phyloP scores from a whole-genome alignment of 208 protist genomes.

The Porcisia deanei region DNA sequence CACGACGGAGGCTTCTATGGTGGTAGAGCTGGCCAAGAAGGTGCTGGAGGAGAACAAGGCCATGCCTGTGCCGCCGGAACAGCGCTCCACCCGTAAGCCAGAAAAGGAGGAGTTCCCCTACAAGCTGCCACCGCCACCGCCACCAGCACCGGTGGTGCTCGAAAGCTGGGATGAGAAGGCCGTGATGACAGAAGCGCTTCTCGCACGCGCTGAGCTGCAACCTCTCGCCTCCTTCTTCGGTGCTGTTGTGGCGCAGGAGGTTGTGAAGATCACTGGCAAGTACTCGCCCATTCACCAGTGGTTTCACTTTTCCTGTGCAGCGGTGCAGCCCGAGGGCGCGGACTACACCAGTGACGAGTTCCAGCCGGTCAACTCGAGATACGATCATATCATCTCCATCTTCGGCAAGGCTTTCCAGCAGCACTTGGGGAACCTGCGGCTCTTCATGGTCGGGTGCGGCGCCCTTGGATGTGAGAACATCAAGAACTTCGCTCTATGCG shows the following conservation, averaged over 20 bases:
- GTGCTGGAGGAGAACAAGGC: constrained; percentile 63
- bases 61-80: constrained; percentile 25
- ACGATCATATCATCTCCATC: constrained; percentile 78
- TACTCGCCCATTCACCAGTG: constrained; percentile 96
- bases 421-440: constrained; percentile 57
- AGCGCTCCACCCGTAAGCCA: constrained; percentile 9
- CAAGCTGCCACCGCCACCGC: constrained; percentile 52
- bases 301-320: constrained; percentile 93
- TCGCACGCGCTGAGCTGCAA: constrained; percentile 79
- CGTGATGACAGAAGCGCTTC: constrained; percentile 48
- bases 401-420: constrained; percentile 77
- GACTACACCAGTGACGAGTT: constrained; percentile 52
- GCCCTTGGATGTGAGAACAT: constrained; percentile 99
- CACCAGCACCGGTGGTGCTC: constrained; percentile 58
- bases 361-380: constrained; percentile 51
- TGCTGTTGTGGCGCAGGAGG: constrained; percentile 96
- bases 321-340: constrained; percentile 62
- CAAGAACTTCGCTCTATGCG: constrained; percentile 99
- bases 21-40: constrained; percentile 52
- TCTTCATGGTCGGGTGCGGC: constrained; percentile 98
- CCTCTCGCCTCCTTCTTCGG: constrained; percentile 94
- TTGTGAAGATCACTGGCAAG: constrained; percentile 97
- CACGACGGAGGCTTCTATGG: constrained; percentile 52
- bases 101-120: constrained; percentile 71
- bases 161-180: constrained; percentile 59